Conservation (phyloP, 2,329 filamentous ascomycete genomes). For the Calonectria hawksworthii region DNA sequence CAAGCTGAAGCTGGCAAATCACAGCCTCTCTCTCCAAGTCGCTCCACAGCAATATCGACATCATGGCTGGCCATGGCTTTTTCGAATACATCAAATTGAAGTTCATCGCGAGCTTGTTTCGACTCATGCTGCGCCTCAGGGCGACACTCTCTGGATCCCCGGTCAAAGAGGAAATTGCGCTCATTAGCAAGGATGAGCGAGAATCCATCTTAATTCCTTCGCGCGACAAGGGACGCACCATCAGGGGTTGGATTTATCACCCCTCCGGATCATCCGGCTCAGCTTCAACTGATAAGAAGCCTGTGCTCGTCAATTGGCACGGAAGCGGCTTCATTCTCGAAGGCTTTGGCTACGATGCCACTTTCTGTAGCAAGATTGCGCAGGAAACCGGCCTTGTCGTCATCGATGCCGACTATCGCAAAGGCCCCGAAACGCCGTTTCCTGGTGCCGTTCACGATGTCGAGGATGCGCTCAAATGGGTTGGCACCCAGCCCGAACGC, state of each 20-base stretch:
- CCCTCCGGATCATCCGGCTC: neutral
- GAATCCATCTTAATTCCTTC: slow-evolving; percentile 21
- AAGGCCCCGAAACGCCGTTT: slow-evolving; percentile 19
- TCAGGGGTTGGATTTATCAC: slow-evolving; percentile 17
- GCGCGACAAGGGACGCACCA: slow-evolving; percentile 18
- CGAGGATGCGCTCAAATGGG: slow-evolving; percentile 21
- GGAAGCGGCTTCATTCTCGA: slow-evolving; percentile 28
- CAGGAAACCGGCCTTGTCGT: slow-evolving; percentile 1
- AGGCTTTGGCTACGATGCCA: neutral
- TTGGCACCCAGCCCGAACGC: neutral
- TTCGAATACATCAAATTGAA: slow-evolving; percentile 21
- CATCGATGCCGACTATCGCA: slow-evolving; percentile 30
- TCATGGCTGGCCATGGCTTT: slow-evolving; percentile 21
- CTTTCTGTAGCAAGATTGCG: slow-evolving; percentile 23
- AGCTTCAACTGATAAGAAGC: neutral
- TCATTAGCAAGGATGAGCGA: neutral
- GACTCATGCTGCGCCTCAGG: neutral
- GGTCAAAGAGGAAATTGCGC: neutral
- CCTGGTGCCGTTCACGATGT: slow-evolving; percentile 20
- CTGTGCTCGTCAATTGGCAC: slow-evolving; percentile 29
- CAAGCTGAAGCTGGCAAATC: neutral
- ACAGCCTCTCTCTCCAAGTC: neutral
- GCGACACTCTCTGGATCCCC: neutral
- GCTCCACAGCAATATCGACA: neutral
- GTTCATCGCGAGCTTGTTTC: slow-evolving; percentile 10